phyloP scores from a whole-genome alignment of 2,329 filamentous ascomycete species.

The Cadophora malorum region DNA sequence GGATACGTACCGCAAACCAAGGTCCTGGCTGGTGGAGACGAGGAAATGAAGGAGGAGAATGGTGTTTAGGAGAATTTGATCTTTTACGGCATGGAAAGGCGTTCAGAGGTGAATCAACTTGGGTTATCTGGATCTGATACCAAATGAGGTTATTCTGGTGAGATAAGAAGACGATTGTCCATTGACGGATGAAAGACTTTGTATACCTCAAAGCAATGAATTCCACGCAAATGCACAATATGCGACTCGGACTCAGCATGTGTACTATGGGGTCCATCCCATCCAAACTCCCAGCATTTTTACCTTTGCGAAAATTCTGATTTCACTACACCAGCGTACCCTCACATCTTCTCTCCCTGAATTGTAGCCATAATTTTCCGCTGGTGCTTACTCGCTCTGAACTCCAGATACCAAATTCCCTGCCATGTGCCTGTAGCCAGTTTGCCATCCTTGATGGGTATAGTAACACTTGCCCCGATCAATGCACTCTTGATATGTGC shows the following conservation, averaged over 20 bases:
- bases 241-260: neutral
- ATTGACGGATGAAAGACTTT: conserved; percentile 4
- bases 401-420: conserved; percentile 94
- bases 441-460: conserved; percentile 88
- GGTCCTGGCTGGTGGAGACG: conserved; percentile 66
- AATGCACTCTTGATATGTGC: conserved; percentile 93
- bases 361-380: conserved; percentile 91
- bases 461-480: conserved; percentile 85
- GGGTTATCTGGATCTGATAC: conserved; percentile 28
- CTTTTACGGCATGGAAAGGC: conserved; percentile 33
- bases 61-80: conserved; percentile 44
- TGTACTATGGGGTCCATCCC: neutral
- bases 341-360: conserved; percentile 75
- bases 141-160: conserved; percentile 14
- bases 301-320: neutral
- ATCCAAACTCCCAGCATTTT: conserved; percentile 4
- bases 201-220: neutral
- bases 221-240: neutral
- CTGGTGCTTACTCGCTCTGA: conserved; percentile 76
- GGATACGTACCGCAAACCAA: conserved; percentile 66
- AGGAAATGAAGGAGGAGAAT: conserved; percentile 59
- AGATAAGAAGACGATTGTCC: neutral
- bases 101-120: conserved; percentile 35
- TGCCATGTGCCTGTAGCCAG: conserved; percentile 79
- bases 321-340: no score